Base-by-base conservation (phyloP, 2,329 filamentous ascomycete genomes). In the Stromatinia cepivora region DNA sequence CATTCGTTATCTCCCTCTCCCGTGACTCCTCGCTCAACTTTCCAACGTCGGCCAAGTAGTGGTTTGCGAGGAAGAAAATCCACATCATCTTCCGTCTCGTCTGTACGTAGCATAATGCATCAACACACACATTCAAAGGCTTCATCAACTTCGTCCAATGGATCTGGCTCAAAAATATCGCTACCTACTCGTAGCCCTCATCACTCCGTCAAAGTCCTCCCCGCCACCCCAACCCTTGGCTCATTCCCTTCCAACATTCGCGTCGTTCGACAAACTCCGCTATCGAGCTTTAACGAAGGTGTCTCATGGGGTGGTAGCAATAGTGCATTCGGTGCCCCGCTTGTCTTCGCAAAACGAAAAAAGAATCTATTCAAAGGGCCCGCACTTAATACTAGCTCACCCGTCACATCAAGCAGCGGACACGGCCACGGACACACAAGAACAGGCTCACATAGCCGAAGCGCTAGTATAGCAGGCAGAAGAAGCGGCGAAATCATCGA, bases 71-170 rank as follows among this genome's bases (percentile, higher is more conserved):
- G 95, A 50, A 88, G 95, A 71, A 98, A 98, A 79, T 98, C 94
- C 0, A 99, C 95, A 0, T 97, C 93, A 0, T 97, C 93, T 0
- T 98, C 94, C 0, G 89, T 99, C 22, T 97, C 93, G 0, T 97
- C 93, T 0, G 90, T 99, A 69, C 90, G 95, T 70, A 96, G 92
- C 57, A 93, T 98, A 77, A 93, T 94, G 74, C 90, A 93, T 73
- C 89, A 90, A 66, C 92, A 95, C 78, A 90, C 90, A 1, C 94
- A 97, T 79, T 97, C 93, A 31, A 98, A 98, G 80, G 93, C 95
- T 0, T 97, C 92, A 0, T 97, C 93, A 0, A 95, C 93, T 0
- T 97, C 93, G 56, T 97, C 91, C 7, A 91, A 90, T 70, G 90
- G 88, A 31, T 90, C 90, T 0, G 88, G 90, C 5, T 89, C 90